Evolutionary conservation across 257 asterid species (phyloP).

Genomic region (Nicotiana knightiana): DNA sequence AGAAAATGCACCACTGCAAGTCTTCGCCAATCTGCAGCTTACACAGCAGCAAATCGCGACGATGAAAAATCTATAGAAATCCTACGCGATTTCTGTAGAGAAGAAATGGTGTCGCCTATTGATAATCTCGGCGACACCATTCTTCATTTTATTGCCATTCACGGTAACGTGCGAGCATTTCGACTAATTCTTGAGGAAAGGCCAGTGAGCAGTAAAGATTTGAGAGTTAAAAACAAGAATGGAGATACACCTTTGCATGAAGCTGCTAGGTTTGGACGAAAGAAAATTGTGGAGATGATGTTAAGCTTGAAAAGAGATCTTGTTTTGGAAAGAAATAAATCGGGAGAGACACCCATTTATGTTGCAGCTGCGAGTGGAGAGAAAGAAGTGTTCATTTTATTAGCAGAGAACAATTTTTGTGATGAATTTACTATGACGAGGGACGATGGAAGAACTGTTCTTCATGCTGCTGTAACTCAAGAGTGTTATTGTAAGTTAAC

Average conservation of each 20-base stretch:
- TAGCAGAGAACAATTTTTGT: background rate
- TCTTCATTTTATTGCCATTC: background rate
- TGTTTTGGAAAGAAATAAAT: background rate
- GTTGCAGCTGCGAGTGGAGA: background rate
- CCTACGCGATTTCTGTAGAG: background rate
- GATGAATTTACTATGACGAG: background rate
- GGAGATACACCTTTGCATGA: conserved; percentile 8
- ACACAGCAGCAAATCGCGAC: background rate
- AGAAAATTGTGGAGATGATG: background rate
- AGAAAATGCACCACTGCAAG: background rate
- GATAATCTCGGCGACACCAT: background rate
- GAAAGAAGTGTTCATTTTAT: background rate
- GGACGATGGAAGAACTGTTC: background rate
- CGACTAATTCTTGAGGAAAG: background rate
- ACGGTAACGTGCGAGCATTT: background rate
- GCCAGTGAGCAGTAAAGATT: background rate
- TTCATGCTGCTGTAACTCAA: background rate
- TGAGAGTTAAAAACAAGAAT: background rate
- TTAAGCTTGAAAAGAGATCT: background rate
- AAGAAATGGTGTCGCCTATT: background rate
- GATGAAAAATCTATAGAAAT: background rate
- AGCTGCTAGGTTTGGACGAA: background rate
- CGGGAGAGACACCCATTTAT: conserved; percentile 12
- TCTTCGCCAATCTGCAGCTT: background rate
- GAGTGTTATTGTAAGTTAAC: background rate